A percentile compares a stretch with the other conserved stretches of the same genome.
These are phyloP conservation scores for Penicillium paxilli DNA, from an alignment of 495 filamentous ascomycete species.

Conservation along the genomic window DNA sequence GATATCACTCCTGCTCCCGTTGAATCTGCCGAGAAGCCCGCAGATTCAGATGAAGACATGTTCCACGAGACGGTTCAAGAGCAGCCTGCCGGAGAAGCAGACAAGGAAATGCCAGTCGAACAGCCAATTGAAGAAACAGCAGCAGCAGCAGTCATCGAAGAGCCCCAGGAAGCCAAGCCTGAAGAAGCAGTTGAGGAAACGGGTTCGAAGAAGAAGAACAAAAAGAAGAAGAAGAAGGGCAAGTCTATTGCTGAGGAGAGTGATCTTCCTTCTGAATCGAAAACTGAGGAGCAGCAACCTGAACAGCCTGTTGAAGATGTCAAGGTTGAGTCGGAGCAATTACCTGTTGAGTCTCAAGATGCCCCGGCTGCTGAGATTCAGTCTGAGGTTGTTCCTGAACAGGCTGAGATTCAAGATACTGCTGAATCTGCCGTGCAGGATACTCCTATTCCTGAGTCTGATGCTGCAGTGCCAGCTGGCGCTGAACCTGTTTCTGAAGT, in stretches of 20 bases:
- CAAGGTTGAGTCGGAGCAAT: constrained; percentile 16
- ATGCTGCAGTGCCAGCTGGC: background rate
- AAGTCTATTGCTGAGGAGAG: constrained; percentile 28
- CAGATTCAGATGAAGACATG: constrained; percentile 20
- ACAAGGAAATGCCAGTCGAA: background rate
- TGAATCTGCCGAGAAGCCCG: constrained; percentile 9
- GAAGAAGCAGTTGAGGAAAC: constrained; percentile 16
- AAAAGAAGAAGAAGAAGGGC: constrained; percentile 37
- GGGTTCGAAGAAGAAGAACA: constrained; percentile 36
- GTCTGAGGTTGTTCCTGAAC: constrained; percentile 7
- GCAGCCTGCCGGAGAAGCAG: background rate
- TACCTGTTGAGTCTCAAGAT: constrained; percentile 14
- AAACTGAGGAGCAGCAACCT: background rate
- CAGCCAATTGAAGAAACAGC: background rate
- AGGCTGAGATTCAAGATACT: background rate
- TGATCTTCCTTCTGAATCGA: constrained; percentile 10
- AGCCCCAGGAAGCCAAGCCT: constrained; percentile 10
- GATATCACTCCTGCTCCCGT: background rate
- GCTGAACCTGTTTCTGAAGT: constrained; percentile 9
- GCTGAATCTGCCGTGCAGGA: background rate
- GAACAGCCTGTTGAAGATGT: constrained; percentile 5
- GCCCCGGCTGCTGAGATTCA: constrained; percentile 22
- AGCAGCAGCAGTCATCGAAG: background rate
- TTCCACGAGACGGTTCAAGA: constrained; percentile 28
- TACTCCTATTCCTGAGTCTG: background rate